Conservation (phyloP, 768 basidiomycete genomes). For the Xerocomellus intermedius region DNA sequence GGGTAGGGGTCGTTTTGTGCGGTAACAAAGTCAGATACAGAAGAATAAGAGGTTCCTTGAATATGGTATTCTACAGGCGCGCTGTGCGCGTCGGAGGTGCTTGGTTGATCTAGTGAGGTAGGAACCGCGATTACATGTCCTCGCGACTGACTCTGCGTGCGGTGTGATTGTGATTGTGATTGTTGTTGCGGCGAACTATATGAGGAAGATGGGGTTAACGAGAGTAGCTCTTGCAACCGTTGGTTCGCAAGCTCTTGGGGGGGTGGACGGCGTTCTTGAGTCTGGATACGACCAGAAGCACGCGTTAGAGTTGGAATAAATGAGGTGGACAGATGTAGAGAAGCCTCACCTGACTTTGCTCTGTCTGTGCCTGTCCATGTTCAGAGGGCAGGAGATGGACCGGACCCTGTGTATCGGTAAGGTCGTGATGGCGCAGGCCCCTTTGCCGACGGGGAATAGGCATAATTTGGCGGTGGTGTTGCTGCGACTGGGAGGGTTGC, state of each 20-base stretch:
- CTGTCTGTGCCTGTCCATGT: conserved; percentile 1
- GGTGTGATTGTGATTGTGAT: neutral
- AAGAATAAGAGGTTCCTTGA: conserved; percentile 5
- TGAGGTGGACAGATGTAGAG: neutral
- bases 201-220: conserved; percentile 4
- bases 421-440: neutral
- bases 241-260: conserved; percentile 16
- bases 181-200: neutral
- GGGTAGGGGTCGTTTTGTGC: conserved; percentile 1
- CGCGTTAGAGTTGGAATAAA: neutral
- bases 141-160: neutral
- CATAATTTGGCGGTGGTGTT: conserved; percentile 11
- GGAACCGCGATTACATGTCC: neutral
- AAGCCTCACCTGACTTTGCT: conserved; percentile 6
- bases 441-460: conserved; percentile 12
- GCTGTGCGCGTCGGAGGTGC: neutral
- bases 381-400: neutral
- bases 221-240: conserved; percentile 27
- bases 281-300: neutral
- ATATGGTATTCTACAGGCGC: neutral
- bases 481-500: neutral
- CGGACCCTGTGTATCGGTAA: neutral
- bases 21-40: neutral
- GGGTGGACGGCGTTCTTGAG: neutral
- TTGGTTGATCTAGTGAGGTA: neutral